Evolutionary conservation across 768 basidiomycete genomes (phyloP), one percentile per base, ranked within the genome.

Genomic region (Terana coerulea): DNA sequence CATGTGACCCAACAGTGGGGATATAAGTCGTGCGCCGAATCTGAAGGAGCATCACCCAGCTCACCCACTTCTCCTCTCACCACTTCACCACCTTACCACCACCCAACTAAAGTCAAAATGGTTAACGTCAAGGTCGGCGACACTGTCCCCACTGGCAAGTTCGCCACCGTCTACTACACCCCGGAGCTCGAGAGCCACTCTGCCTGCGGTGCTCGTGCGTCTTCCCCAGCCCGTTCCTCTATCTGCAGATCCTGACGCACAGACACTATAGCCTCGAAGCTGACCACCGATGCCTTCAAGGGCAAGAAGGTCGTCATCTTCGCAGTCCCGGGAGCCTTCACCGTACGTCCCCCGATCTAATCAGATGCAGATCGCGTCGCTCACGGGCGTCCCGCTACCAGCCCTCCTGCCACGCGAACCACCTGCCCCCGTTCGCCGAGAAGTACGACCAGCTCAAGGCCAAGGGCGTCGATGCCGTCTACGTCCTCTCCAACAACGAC

Each of bases 281-380:
- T 88, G 55, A 69, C 67, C 33, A 87, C 80, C 24, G 72, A 81
- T 52, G 74, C 78, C 41, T 90, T 86, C 86, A 84, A 84, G 66
- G 84, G 83, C 62, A 91, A 91, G 74, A 88, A 86, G 65, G 86
- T 91, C 46, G 84, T 91, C 31, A 62, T 91, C 47, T 76, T 91
- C 65, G 73, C 86, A 51, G 86, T 90, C 29, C 89, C 88, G 15
- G 89, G 89, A 40, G 86, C 88, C 14, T 89, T 90, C 72, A 88
- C 88, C 14, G 88, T 88, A 55, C 53, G 83, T 54, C 3, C 17
- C 22, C 36, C 3, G n/a, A 1, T 22, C 41, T 36, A 11, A 40
- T 21, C n/a, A n/a, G n/a, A n/a, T n/a, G n/a, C n/a, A n/a, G n/a
- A n/a, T n/a, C n/a, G 21, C 40, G 25, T 34, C 28, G 12, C 17